A percentile compares a stretch with the other conserved stretches of the same genome.
These are phyloP conservation scores for Kwoniella shandongensis DNA, from an alignment of 768 basidiomycete genomes.

Conservation along the genomic window DNA sequence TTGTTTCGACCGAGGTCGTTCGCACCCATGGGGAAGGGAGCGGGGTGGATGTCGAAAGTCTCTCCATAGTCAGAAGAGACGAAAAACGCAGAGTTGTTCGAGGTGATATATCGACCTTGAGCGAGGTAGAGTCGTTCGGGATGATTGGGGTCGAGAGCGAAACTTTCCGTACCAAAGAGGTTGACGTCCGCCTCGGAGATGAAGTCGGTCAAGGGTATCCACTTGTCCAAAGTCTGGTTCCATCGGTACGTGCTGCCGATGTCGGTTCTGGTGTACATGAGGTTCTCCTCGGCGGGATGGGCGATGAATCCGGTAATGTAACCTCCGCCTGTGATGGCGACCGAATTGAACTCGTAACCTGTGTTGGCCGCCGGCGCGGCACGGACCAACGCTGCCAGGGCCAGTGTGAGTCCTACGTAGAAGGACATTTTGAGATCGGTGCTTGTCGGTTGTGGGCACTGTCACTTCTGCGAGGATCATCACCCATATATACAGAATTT, in stretches of 20 bases:
- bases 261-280: conserved; percentile 4
- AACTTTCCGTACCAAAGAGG: background rate
- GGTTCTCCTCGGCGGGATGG: conserved; percentile 1
- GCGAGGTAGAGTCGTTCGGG: background rate
- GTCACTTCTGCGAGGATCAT: too few species aligned
- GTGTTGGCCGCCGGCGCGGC: too few species aligned
- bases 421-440: too few species aligned
- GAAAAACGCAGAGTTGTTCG: conserved; percentile 6
- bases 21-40: too few species aligned
- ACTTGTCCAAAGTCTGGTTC: conserved; percentile 4
- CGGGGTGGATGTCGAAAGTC: too few species aligned
- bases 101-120: conserved; percentile 1
- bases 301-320: conserved; percentile 9
- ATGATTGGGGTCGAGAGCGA: background rate
- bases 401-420: too few species aligned
- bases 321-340: conserved; percentile 6
- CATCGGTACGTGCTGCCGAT: conserved; percentile 8
- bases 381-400: too few species aligned
- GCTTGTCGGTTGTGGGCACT: too few species aligned
- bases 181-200: conserved; percentile 4
- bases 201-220: conserved; percentile 6
- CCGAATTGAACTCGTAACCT: conserved; percentile 2
- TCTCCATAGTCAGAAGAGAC: too few species aligned
- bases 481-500: too few species aligned
- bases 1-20: too few species aligned